Evolutionary conservation across 2,329 filamentous ascomycete species (phyloP).

Genomic region (Ustulina deusta): DNA sequence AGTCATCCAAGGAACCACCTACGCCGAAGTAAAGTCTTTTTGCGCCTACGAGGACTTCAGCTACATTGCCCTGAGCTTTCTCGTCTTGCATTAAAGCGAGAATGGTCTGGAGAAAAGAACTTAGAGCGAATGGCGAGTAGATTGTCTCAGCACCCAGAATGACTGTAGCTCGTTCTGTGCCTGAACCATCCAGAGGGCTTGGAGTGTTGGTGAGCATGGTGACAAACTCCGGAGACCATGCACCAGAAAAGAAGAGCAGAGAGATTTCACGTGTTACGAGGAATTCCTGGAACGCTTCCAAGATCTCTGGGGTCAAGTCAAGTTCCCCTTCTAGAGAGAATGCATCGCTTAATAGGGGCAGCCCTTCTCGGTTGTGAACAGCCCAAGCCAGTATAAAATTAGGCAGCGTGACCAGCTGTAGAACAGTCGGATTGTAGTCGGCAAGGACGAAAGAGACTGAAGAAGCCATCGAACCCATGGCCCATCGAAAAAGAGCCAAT

Average conservation of each 20-base stretch:
- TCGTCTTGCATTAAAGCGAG: constrained; percentile 61
- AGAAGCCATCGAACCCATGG: constrained; percentile 53
- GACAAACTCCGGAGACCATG: constrained; percentile 76
- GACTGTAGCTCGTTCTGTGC: constrained; percentile 59
- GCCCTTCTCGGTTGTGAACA: constrained; percentile 57
- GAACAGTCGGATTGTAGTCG: constrained; percentile 83
- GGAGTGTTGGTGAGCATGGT: constrained; percentile 60
- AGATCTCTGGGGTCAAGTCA: constrained; percentile 69
- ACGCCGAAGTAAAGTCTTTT: constrained; percentile 89
- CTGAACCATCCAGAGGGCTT: constrained; percentile 26
- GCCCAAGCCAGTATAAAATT: constrained; percentile 81
- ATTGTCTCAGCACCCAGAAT: constrained; percentile 85
- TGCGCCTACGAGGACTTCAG: constrained; percentile 76
- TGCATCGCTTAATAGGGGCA: constrained; percentile 57
- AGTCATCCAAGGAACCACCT: constrained; percentile 83
- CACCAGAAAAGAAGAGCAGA: constrained; percentile 78
- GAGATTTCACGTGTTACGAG: constrained; percentile 64
- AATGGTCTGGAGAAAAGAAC: constrained; percentile 75
- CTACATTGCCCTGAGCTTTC: constrained; percentile 55
- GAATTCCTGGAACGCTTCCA: constrained; percentile 68
- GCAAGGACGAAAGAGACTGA: constrained; percentile 73
- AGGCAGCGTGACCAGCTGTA: constrained; percentile 82
- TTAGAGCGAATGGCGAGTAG: constrained; percentile 79
- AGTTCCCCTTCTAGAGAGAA: constrained; percentile 66
- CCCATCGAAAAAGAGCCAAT: constrained; percentile 76